Conservation (phyloP, 1,284 basidiomycete species). For the Erythrobasidium hasegawianum region DNA sequence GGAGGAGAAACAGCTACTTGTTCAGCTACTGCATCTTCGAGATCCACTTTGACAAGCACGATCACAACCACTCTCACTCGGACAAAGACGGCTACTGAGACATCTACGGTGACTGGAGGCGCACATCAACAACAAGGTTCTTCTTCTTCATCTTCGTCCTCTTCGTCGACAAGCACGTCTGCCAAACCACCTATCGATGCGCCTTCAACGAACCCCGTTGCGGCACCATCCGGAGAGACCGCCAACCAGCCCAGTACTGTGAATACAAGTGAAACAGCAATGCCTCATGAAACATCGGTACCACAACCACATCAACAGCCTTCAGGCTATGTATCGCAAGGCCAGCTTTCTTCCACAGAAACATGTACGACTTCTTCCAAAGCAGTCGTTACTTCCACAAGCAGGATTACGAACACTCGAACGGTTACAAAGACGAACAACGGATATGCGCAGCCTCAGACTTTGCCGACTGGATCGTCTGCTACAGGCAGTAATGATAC, state of each 20-base stretch:
- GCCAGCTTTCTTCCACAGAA: not conserved
- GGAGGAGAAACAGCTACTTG: not conserved
- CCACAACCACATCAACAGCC: not conserved
- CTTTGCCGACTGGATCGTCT: no score
- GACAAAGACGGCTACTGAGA: conserved; percentile 4
- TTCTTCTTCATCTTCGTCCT: not conserved
- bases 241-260: not conserved
- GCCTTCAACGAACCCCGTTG: no score
- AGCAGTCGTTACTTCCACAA: not conserved
- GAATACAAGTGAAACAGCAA: not conserved
- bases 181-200: not conserved
- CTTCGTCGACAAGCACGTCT: not conserved
- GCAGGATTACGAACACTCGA: not conserved
- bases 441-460: no score
- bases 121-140: not conserved
- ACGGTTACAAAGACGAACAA: not conserved
- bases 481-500: no score
- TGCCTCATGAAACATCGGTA: not conserved
- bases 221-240: not conserved
- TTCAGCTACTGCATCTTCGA: not conserved
- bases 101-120: not conserved
- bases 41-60: conserved; percentile 1
- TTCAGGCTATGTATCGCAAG: not conserved
- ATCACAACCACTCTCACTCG: conserved; percentile 1
- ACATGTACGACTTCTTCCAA: not conserved